Conservation (phyloP, 768 basidiomycete species). For the Xerocomellus amylosporus region DNA sequence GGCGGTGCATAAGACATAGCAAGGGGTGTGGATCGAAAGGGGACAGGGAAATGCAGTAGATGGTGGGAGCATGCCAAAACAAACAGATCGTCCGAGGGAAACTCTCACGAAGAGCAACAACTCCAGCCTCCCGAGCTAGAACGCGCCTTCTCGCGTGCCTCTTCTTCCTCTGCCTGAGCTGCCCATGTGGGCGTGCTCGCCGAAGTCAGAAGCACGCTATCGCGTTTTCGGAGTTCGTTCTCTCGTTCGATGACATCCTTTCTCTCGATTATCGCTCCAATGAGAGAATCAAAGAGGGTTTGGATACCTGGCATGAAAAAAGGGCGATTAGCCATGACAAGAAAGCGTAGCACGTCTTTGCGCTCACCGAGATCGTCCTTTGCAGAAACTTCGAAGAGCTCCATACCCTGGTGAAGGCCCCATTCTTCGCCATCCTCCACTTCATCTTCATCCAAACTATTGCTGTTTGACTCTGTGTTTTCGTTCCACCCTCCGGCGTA, state of each 20-base stretch:
- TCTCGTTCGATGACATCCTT: slow-evolving; percentile 80
- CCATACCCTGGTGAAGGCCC: slow-evolving; percentile 81
- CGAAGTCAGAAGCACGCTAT: slow-evolving; percentile 76
- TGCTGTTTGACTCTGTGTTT: slow-evolving; percentile 57
- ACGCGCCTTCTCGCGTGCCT: slow-evolving; percentile 55
- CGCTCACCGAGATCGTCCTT: slow-evolving; percentile 76
- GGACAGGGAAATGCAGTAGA: slow-evolving; percentile 12
- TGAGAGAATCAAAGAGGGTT: slow-evolving; percentile 74
- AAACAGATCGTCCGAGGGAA: slow-evolving; percentile 8
- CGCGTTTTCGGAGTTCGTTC: slow-evolving; percentile 74
- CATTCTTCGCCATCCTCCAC: slow-evolving; percentile 56
- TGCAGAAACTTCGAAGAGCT: slow-evolving; percentile 87
- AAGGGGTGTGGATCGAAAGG: slow-evolving; percentile 17
- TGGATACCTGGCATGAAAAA: slow-evolving; percentile 59
- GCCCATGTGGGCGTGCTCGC: slow-evolving; percentile 68
- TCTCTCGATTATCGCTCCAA: slow-evolving; percentile 72
- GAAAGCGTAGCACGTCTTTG: background rate
- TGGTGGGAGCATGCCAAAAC: slow-evolving; percentile 22
- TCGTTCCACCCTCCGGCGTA: slow-evolving; percentile 55
- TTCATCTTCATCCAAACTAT: slow-evolving; percentile 66
- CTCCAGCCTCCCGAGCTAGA: slow-evolving; percentile 55
- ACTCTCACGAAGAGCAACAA: slow-evolving; percentile 56
- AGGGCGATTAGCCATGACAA: slow-evolving; percentile 14
- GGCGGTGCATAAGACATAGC: slow-evolving; percentile 31
- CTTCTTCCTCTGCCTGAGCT: slow-evolving; percentile 78